Conservation (phyloP, 345 rosid genomes). For the Capsella bursapastoris region DNA sequence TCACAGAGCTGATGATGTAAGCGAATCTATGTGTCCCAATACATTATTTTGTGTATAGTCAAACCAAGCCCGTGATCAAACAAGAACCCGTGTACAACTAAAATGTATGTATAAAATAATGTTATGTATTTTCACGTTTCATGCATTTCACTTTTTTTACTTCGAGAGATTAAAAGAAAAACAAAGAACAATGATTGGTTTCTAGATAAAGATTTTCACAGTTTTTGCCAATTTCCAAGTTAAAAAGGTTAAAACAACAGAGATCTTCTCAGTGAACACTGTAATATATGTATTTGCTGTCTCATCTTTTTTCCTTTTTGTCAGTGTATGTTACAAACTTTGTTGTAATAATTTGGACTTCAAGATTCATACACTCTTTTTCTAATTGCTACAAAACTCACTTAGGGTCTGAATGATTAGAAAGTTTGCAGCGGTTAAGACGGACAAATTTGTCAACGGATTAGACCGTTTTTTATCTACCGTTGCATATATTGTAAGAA, state of each 20-base stretch:
- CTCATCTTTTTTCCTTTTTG: slow-evolving; percentile 11
- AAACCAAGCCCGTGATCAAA: slow-evolving; percentile 33
- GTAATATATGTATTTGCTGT: slow-evolving; percentile 3
- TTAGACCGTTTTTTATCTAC: no score
- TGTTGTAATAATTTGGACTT: slow-evolving; percentile 20
- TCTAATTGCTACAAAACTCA: neutral
- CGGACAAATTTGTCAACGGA: no score
- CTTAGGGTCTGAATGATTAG: no score
- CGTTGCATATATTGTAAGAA: no score
- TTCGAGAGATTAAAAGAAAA: slow-evolving; percentile 12
- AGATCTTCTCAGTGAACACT: slow-evolving; percentile 31
- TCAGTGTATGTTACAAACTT: slow-evolving; percentile 3
- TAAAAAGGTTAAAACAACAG: slow-evolving; percentile 30
- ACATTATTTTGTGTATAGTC: slow-evolving; percentile 16
- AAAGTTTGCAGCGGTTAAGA: no score
- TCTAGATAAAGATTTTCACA: slow-evolving; percentile 26
- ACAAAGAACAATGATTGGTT: slow-evolving; percentile 38
- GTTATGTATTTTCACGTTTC: neutral
- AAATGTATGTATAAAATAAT: neutral
- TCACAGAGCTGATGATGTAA: slow-evolving; percentile 32
- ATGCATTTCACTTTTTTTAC: slow-evolving; percentile 5
- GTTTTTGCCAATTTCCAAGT: slow-evolving; percentile 33
- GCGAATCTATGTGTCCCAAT: slow-evolving; percentile 36
- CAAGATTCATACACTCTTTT: neutral
- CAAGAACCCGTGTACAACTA: slow-evolving; percentile 13